Conservation (phyloP, 139 green algal genomes). For the Ulvella scutata region DNA sequence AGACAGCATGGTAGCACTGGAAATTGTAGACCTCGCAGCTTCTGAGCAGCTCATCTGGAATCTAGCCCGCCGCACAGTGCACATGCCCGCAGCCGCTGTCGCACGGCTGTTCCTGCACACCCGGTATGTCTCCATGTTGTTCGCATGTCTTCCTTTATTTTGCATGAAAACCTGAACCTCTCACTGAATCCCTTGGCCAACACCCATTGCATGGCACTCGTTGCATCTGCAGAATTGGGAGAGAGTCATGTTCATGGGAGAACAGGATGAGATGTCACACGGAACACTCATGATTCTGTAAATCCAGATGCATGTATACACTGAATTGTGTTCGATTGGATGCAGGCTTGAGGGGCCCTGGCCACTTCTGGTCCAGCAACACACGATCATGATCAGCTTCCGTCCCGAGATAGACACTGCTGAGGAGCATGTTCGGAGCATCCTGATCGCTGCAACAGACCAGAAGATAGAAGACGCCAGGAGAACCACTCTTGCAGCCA, state of each 20-base stretch:
- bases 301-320: no score
- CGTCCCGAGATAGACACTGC: background rate
- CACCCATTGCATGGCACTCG: no score
- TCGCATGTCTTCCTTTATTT: no score
- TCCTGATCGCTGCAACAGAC: background rate
- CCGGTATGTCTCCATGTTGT: background rate
- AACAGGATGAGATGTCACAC: no score
- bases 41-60: background rate
- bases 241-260: no score
- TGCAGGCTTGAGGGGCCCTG: background rate
- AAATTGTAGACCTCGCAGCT: background rate
- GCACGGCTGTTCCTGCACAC: background rate
- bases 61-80: background rate
- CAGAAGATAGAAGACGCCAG: background rate
- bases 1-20: background rate
- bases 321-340: no score
- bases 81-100: background rate
- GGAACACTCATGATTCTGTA: no score
- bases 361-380: background rate
- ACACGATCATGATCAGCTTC: background rate
- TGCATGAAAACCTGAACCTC: no score
- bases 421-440: background rate
- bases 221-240: no score
- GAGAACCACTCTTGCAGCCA: background rate
- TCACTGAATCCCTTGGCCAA: no score